Conservation (phyloP, 192 early-diverging fungal genomes). For the Dissophora ornata region DNA sequence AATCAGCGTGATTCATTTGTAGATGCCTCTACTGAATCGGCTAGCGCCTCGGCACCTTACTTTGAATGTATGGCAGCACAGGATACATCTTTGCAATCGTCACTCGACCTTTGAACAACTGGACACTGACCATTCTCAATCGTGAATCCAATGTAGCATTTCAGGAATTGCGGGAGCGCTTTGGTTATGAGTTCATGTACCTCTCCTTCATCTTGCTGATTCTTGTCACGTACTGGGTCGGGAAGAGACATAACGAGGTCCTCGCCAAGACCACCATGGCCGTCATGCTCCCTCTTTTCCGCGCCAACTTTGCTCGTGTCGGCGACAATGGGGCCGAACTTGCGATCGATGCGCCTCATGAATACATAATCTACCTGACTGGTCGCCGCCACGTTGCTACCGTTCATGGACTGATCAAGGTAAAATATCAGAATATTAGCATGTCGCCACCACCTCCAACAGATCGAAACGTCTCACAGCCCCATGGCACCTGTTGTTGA, state of each 20-base stretch:
- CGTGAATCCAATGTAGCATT: slow-evolving; percentile 9
- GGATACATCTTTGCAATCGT: neutral
- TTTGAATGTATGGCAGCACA: slow-evolving; percentile 20
- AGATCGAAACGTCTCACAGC: no score
- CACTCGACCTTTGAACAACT: neutral
- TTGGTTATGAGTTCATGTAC: slow-evolving; percentile 34
- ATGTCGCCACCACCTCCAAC: no score
- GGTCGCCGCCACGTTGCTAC: slow-evolving; percentile 50
- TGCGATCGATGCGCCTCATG: slow-evolving; percentile 48
- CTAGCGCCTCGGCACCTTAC: neutral
- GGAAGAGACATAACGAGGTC: slow-evolving; percentile 47
- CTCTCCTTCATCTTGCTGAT: slow-evolving; percentile 32
- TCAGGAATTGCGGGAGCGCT: slow-evolving; percentile 22
- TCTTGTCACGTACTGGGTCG: slow-evolving; percentile 29
- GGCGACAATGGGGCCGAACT: slow-evolving; percentile 51
- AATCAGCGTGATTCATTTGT: neutral
- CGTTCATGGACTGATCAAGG: slow-evolving; percentile 53
- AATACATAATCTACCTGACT: slow-evolving; percentile 53
- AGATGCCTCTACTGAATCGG: slow-evolving; percentile 15
- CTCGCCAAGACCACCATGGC: slow-evolving; percentile 55
- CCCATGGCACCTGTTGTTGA: no score
- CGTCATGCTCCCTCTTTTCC: slow-evolving; percentile 50
- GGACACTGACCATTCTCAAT: neutral
- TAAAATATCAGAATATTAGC: neutral
- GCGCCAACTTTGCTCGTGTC: slow-evolving; percentile 49